phyloP scores from a whole-genome alignment of 2,329 filamentous ascomycete species.

The Xylariaceae sp. region DNA sequence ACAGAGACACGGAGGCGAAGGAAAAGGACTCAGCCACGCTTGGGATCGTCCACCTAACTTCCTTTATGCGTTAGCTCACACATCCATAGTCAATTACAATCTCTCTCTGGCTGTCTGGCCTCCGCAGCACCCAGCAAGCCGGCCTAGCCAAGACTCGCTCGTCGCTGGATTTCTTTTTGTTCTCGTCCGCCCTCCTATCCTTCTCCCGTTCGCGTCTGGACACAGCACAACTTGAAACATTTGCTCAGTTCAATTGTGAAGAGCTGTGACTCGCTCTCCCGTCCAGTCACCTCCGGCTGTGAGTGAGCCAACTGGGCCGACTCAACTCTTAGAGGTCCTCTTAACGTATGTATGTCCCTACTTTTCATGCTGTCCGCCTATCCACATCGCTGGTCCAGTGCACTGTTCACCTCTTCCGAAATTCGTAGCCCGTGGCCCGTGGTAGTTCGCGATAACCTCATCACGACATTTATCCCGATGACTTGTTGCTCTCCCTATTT shows the following conservation, averaged over 20 bases:
- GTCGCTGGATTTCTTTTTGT: constrained; percentile 11
- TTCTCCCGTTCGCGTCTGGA: constrained; percentile 31
- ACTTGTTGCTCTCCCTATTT: neutral
- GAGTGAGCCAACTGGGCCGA: constrained; percentile 17
- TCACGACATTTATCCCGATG: constrained; percentile 20
- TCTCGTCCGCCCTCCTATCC: constrained; percentile 18
- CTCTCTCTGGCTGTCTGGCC: constrained; percentile 9
- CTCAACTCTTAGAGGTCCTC: constrained; percentile 4
- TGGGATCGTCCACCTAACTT: constrained; percentile 11
- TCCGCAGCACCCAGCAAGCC: constrained; percentile 2
- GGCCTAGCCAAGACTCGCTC: constrained; percentile 1
- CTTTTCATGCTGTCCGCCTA: constrained; percentile 5
- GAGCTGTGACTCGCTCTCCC: constrained; percentile 21
- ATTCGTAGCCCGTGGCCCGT: neutral
- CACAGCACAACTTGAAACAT: constrained; percentile 31
- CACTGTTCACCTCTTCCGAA: neutral
- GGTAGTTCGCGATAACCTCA: constrained; percentile 24
- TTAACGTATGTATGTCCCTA: constrained; percentile 23
- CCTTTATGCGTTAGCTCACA: constrained; percentile 34
- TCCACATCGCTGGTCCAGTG: neutral
- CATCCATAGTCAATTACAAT: constrained; percentile 33
- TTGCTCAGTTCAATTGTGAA: constrained; percentile 26
- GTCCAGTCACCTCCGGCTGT: constrained; percentile 28
- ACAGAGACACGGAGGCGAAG: constrained; percentile 22
- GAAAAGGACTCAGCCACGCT: constrained; percentile 33